Evolutionary conservation across 2,329 filamentous ascomycete genomes (phyloP), one percentile per base, ranked within the genome.

Genomic region (Hymenoscyphus fraxineus): DNA sequence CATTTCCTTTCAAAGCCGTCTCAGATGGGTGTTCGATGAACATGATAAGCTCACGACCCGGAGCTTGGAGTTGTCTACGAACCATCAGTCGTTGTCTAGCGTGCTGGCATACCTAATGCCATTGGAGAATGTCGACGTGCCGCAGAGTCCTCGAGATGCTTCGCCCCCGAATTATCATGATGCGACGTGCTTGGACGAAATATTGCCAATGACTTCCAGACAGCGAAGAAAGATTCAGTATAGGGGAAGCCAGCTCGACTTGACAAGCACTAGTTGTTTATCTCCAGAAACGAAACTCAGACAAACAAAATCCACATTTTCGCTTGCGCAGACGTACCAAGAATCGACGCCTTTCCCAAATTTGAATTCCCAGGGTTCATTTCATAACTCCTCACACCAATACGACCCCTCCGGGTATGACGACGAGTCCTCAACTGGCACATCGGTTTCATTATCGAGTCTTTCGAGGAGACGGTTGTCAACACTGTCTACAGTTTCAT

Each of bases 41-140:
- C 15, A 19, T 35, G 59, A 27, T 1, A 35, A 60, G 32, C 22
- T 60, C n/a, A 32, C 47, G 2, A 60, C 27, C 31, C 59, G 31
- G 15, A 32, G 27, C 13, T 38, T 60, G 27, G 59, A 60, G 16
- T 9, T 60, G 4, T 60, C 59, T 12, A 54, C 44, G 19, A 51
- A 31, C 32, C 59, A 60, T 51, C 59, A 60, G 47, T 41, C 59
- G 19, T 54, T 60, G 31, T 60, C 44, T 27, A 60, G 12, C 39
- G 59, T 39, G 12, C 59, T 60, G 3, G 39, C 39, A 51, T 54
- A 51, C n/a, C 39, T 60, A 19, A 54, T 6, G 22, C 59, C 59
- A 16, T 32, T 60, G 19, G 59, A 60, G 38, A 47, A 12, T 10
- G n/a, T 16, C 6, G 56, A 58, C 6, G n/a, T n/a, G n/a, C 19